Evolutionary conservation across 176 grass and related monocot species (phyloP).

Genomic region (Triticum dicoccoides): DNA sequence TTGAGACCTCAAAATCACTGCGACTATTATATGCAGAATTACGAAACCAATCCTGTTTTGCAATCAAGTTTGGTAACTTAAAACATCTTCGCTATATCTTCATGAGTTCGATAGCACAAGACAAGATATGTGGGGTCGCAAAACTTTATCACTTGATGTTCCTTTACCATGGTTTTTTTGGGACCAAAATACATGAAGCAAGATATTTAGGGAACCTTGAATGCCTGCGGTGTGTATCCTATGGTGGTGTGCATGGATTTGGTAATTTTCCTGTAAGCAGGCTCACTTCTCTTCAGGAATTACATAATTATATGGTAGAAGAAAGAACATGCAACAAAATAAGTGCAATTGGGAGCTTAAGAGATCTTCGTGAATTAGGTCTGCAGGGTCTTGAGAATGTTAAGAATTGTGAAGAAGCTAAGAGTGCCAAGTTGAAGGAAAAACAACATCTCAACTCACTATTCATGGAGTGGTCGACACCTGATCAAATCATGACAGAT

Average conservation of each 20-base stretch:
- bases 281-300: not conserved
- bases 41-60: accelerated
- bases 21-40: not conserved
- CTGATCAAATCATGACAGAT: not conserved
- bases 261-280: not conserved
- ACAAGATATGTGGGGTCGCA: not conserved
- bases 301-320: accelerated
- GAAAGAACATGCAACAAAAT: not conserved
- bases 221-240: not conserved
- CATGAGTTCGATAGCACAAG: too few species aligned
- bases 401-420: not conserved
- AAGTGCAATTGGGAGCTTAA: not conserved
- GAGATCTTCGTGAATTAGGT: not conserved
- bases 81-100: constrained; percentile 28
- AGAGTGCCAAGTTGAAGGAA: constrained; percentile 2
- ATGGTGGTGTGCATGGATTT: not conserved
- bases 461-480: not conserved
- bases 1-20: not conserved
- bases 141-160: constrained; percentile 29
- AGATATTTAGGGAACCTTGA: not conserved
- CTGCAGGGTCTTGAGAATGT: not conserved
- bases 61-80: not conserved
- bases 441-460: not conserved
- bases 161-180: not conserved
- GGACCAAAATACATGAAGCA: too few species aligned